Evolutionary conservation across 1,284 basidiomycete species (phyloP), one percentile per base, ranked within the genome.

Genomic region (Erythrobasidium hasegawianum): DNA sequence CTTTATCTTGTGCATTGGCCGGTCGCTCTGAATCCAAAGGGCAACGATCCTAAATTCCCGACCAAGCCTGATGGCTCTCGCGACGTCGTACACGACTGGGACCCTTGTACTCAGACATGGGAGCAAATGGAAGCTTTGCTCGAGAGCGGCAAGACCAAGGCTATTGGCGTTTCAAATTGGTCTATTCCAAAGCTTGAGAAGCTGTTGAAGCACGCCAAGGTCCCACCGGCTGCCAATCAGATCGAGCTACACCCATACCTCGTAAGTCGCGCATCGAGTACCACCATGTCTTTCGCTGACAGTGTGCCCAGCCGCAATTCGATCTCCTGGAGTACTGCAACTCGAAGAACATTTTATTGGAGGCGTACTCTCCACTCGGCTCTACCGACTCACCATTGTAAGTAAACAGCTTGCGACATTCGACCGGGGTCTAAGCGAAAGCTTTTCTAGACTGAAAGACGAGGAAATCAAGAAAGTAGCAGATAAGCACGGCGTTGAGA

Each of bases 331-430:
- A 80, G 16, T 91, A 85, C 78, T 82, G 88, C 75, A 81, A 83
- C 73, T 79, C 81, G 39, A 85, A 89, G 75, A 81, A 81, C 39
- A 92, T 94, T 72, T 78, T 85, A 27, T 80, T 88, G 0, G 83
- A 90, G 76, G 89, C 89, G 0, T 93, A 91, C 78, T 90, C 87
- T 9, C 91, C 91, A 2, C 82, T 92, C 29, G 90, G 90, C 4
- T 89, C 87, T 18, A 84, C 85, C 7, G 82, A 85, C 72, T 85
- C 86, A 2, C 87, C 88, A 1, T 78, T 93, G n/a, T 52, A 29
- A 50, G 62, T 52, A 8, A 4, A 5, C 33, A 89, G 93, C 74
- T 82, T 85, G n/a, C 14, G 80, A 47, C 20, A 29, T 45, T 2
- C 54, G 13, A 86, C 87, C 40, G 79, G 86, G 74, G 33, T 11